Percentiles rank a stretch among this genome's conserved stretches.
These are phyloP conservation scores for Deinandra increscens DNA, from an alignment of 129 eudicot species.

Conservation along the genomic window DNA sequence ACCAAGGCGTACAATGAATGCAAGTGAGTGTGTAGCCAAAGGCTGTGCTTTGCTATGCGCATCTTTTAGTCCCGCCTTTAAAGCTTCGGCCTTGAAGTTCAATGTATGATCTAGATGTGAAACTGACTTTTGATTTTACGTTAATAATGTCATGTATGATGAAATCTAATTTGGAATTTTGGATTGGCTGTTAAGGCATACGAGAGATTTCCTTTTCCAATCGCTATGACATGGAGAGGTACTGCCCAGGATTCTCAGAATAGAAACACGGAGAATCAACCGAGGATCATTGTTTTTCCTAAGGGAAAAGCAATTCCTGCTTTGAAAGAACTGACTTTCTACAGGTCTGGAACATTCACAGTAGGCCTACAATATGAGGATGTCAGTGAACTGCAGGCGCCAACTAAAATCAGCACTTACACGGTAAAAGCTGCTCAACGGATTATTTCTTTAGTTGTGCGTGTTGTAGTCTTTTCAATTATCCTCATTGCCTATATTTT, in stretches of 20 bases:
- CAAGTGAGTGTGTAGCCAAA: slow-evolving; percentile 93
- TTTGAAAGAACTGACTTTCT: slow-evolving; percentile 78
- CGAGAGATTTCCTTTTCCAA: slow-evolving; percentile 79
- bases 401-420: slow-evolving; percentile 76
- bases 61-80: slow-evolving; percentile 83
- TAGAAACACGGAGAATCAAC: slow-evolving; percentile 58
- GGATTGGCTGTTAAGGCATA: slow-evolving; percentile 53
- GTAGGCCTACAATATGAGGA: slow-evolving; percentile 83
- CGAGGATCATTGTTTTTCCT: slow-evolving; percentile 66
- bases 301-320: slow-evolving; percentile 81
- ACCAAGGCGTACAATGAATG: slow-evolving; percentile 94
- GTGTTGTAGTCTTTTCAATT: neutral
- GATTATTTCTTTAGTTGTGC: neutral
- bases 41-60: slow-evolving; percentile 91
- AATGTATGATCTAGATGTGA: slow-evolving; percentile 39
- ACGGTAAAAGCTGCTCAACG: slow-evolving; percentile 46
- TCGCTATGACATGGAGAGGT: slow-evolving; percentile 83
- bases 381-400: slow-evolving; percentile 73
- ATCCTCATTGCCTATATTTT: neutral
- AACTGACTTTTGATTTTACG: neutral
- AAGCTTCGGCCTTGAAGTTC: slow-evolving; percentile 88
- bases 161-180: neutral
- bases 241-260: slow-evolving; percentile 52
- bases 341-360: slow-evolving; percentile 71
- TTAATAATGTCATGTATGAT: neutral